Evolutionary conservation across 495 filamentous ascomycete genomes (phyloP).

Genomic region (Tuber microsphaerosporum): DNA sequence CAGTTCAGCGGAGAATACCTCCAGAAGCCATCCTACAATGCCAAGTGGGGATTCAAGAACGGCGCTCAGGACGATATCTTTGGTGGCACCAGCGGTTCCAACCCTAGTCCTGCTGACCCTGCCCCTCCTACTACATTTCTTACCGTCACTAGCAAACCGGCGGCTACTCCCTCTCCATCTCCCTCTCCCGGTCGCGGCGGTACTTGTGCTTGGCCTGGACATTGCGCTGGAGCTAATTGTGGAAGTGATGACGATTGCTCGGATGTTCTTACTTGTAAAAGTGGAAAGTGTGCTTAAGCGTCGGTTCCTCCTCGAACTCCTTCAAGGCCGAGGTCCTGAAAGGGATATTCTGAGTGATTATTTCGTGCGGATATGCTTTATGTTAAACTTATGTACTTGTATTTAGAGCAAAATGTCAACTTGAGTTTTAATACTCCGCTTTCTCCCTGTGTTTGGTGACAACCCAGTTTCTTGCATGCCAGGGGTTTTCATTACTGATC

Average conservation of each 20-base stretch:
- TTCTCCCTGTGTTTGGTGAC: not conserved
- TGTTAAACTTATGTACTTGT: not conserved
- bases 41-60: constrained; percentile 44
- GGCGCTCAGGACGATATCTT: constrained; percentile 51
- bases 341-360: not conserved
- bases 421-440: not conserved
- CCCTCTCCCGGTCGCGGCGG: not conserved
- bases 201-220: constrained; percentile 12
- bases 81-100: constrained; percentile 2
- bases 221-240: constrained; percentile 13
- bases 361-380: not conserved
- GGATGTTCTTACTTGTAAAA: constrained; percentile 12
- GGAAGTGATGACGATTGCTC: constrained; percentile 15
- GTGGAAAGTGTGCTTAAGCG: constrained; percentile 10
- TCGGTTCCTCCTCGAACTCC: not conserved
- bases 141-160: not conserved
- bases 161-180: not conserved
- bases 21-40: constrained; percentile 45
- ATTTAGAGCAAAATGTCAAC: not conserved
- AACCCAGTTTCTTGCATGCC: not conserved
- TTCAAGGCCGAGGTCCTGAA: not conserved
- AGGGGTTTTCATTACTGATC: not conserved
- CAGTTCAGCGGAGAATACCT: constrained; percentile 30
- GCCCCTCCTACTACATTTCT: constrained; percentile 5
- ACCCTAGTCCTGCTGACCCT: not conserved